phyloP scores from a whole-genome alignment of 2,329 filamentous ascomycete genomes.

The Simplicillium sp. region DNA sequence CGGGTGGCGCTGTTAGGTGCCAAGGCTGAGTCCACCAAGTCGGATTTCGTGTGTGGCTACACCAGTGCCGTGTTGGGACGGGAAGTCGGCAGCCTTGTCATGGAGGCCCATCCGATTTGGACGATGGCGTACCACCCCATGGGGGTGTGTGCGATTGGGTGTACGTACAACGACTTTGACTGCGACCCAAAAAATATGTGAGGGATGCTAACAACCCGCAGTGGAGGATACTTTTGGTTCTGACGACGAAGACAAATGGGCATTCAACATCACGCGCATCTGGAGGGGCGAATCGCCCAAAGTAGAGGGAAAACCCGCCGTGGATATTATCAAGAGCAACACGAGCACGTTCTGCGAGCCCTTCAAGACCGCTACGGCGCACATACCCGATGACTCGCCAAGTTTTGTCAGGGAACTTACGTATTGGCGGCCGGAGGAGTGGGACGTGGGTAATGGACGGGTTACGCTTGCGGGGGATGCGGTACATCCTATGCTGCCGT shows the following conservation, averaged over 20 bases:
- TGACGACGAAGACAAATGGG: conserved; percentile 3
- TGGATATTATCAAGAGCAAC: no score
- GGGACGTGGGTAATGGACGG: neutral
- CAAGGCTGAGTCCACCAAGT: no score
- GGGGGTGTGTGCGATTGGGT: conserved; percentile 2
- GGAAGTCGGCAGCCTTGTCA: neutral
- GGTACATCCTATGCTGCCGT: neutral
- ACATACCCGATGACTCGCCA: no score
- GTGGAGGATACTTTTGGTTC: conserved; percentile 1
- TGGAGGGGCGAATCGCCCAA: conserved; percentile 5
- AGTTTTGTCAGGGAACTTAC: no score
- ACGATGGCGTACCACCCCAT: conserved; percentile 3
- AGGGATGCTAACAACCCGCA: no score
- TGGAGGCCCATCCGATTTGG: conserved; percentile 3
- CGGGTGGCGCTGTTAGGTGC: no score
- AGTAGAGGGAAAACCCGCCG: neutral
- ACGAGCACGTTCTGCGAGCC: no score
- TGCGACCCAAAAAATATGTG: no score
- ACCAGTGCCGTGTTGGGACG: conserved; percentile 2
- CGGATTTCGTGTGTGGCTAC: no score
- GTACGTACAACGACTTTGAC: no score
- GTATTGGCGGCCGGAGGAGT: no score
- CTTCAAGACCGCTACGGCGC: no score
- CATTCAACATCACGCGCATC: conserved; percentile 6
- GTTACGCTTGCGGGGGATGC: neutral